Evolutionary conservation across 352 stramenopile species (phyloP), one percentile per base, ranked within the genome.

Genomic region (Phytopythium helicoides): DNA sequence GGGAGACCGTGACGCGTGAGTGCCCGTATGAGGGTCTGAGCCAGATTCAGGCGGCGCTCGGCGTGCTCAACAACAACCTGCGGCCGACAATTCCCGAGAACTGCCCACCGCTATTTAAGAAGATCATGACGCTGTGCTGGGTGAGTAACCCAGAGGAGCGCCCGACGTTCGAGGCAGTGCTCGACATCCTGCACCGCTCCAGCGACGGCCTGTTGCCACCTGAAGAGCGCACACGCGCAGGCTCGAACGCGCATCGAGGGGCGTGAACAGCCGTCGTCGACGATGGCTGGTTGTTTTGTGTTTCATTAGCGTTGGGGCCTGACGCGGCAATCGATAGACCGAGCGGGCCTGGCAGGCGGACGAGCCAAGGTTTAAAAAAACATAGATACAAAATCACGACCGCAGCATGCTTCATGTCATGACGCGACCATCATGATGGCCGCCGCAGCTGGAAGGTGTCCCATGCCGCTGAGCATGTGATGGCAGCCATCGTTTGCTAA

Each of bases 11-110:
- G 49, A 95, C 91, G 36, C 71, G 88, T 7, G 74, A 87, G 34
- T 96, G 94, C 68, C 92, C 92, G 14, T 97, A 97, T 59, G 86
- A 96, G 39, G 92, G 87, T 3, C 66, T 97, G 50, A 87, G 88
- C 21, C 89, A 96, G 53, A 95, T 97, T 49, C 85, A 96, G 58
- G 81, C 82, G 5, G 87, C 87, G 5, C 71, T 96, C 11, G 86
- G 84, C 14, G 84, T 94, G 37, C 70, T 94, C 22, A 94, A 92
- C 68, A 91, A 94, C 68, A 92, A 92, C 39, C 53, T 94, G 52
- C 80, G 84, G n/a, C 84, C 84, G 8, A 89, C 72, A 54, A 86
- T 94, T 62, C 84, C 84, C 8, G 57, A 71, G n/a, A 64, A 78
- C 15, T 94, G 84, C 35, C 81, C 84, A 25, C 74, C 75, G 3